Percentiles rank a stretch among this genome's conserved stretches.
These are phyloP conservation scores for Pestalotiopsis sp. DNA, from an alignment of 2,329 filamentous ascomycete genomes.

Conservation along the genomic window DNA sequence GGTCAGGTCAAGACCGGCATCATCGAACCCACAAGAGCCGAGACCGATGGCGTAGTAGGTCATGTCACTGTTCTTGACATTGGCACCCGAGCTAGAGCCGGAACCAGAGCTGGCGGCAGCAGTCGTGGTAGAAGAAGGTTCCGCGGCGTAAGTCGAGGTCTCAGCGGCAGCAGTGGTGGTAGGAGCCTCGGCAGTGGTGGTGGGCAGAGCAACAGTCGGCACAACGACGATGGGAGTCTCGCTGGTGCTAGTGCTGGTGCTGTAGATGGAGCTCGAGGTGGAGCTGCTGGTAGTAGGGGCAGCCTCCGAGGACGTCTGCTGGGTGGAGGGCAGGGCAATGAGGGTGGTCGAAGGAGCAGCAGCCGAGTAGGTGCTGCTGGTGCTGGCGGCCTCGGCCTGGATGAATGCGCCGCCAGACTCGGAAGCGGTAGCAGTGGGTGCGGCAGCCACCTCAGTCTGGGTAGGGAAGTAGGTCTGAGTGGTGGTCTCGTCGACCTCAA, in stretches of 20 bases:
- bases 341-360: constrained; percentile 20
- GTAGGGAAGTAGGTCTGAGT: constrained; percentile 46
- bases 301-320: neutral
- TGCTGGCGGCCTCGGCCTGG: constrained; percentile 32
- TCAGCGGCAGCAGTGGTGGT: neutral
- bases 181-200: neutral
- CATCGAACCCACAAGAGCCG: constrained; percentile 68
- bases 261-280: constrained; percentile 22
- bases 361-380: constrained; percentile 12
- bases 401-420: constrained; percentile 33
- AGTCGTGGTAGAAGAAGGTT: constrained; percentile 19
- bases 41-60: constrained; percentile 75
- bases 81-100: constrained; percentile 27
- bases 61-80: constrained; percentile 58
- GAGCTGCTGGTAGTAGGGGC: constrained; percentile 16
- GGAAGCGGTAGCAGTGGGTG: constrained; percentile 12
- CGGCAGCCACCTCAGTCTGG: constrained; percentile 23
- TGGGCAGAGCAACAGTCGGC: neutral
- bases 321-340: neutral
- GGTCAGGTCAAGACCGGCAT: constrained; percentile 53
- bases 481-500: constrained; percentile 52
- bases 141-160: constrained; percentile 8
- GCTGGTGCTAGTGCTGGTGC: constrained; percentile 22
- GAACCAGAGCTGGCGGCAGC: constrained; percentile 23
- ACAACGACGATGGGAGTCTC: neutral